These are phyloP conservation scores for Hippophae tibetana DNA, from an alignment of 306 rosid genomes.

Conservation along the genomic window DNA sequence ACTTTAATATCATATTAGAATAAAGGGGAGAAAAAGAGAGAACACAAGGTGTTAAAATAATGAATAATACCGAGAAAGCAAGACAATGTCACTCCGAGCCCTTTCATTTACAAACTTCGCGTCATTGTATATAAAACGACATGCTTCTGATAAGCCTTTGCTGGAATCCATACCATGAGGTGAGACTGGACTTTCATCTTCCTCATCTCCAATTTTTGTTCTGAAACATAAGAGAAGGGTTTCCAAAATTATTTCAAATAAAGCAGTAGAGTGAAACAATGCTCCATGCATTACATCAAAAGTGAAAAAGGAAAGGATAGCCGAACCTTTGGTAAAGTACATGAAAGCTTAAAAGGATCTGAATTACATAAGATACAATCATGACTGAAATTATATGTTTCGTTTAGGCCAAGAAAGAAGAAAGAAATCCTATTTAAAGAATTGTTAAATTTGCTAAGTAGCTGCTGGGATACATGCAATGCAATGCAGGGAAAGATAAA, in stretches of 20 bases:
- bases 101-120: constrained; percentile 70
- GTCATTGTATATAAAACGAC: constrained; percentile 60
- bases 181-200: constrained; percentile 25
- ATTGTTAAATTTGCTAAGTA: too few species aligned
- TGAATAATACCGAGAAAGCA: constrained; percentile 71
- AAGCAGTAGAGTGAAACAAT: background rate
- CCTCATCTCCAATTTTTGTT: constrained; percentile 36
- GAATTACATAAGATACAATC: too few species aligned
- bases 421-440: too few species aligned
- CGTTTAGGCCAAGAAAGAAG: too few species aligned
- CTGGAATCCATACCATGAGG: constrained; percentile 21
- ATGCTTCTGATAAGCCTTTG: constrained; percentile 64
- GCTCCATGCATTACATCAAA: background rate
- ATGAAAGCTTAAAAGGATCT: too few species aligned
- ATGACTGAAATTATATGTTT: too few species aligned
- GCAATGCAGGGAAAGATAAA: too few species aligned
- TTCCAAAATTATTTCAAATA: constrained; percentile 16
- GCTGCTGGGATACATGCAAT: too few species aligned
- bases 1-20: constrained; percentile 10
- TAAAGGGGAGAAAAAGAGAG: background rate
- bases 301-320: too few species aligned
- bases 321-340: too few species aligned
- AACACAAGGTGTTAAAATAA: constrained; percentile 1
- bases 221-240: constrained; percentile 26
- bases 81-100: constrained; percentile 59